phyloP scores from a whole-genome alignment of 202 grass and related monocot genomes.

The Alloteropsis angusta region DNA sequence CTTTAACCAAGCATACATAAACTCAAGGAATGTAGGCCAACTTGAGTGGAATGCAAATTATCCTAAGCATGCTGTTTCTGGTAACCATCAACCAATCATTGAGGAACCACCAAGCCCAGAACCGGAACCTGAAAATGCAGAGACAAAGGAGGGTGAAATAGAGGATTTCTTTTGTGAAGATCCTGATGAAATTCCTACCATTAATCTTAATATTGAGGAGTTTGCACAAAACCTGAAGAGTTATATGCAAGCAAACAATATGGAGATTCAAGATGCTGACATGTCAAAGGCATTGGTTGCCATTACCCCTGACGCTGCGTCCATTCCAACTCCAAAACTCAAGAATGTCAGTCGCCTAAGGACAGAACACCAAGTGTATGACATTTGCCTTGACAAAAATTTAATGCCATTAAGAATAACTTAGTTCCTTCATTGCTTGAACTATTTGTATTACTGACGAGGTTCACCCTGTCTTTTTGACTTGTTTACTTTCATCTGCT shows the following conservation, averaged over 20 bases:
- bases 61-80: slow-evolving; percentile 15
- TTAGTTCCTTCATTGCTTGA: neutral
- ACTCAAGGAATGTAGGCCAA: slow-evolving; percentile 13
- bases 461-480: neutral
- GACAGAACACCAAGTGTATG: slow-evolving; percentile 94
- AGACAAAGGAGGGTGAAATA: slow-evolving; percentile 48
- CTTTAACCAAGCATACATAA: neutral
- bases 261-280: slow-evolving; percentile 54
- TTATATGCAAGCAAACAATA: slow-evolving; percentile 65
- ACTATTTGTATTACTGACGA: neutral
- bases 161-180: slow-evolving; percentile 72
- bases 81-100: slow-evolving; percentile 57
- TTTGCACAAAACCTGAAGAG: slow-evolving; percentile 74
- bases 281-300: slow-evolving; percentile 69
- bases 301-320: slow-evolving; percentile 55
- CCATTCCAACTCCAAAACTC: slow-evolving; percentile 69
- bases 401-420: neutral
- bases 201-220: slow-evolving; percentile 74
- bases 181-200: slow-evolving; percentile 70
- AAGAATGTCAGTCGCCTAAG: slow-evolving; percentile 80
- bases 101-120: slow-evolving; percentile 81
- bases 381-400: slow-evolving; percentile 15
- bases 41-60: slow-evolving; percentile 26
- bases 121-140: slow-evolving; percentile 39
- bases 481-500: slow-evolving; percentile 31